These are phyloP conservation scores for Lachnum nothofagi DNA, from an alignment of 2,329 filamentous ascomycete species.

Conservation along the genomic window DNA sequence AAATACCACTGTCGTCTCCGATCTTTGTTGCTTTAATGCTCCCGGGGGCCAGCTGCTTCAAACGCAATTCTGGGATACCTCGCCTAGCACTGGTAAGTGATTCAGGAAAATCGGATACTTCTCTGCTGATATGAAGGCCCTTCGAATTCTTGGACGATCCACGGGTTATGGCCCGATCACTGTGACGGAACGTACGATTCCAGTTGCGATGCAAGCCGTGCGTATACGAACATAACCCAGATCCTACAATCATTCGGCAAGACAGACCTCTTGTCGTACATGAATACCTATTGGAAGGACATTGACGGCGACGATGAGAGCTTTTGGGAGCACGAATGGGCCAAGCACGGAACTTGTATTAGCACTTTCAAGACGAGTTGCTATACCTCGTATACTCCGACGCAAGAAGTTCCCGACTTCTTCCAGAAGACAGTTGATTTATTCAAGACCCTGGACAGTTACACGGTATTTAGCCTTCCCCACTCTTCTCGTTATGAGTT, in stretches of 20 bases:
- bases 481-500: too few relatives aligned
- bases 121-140: slow-evolving; percentile 3
- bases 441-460: slow-evolving; percentile 63
- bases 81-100: slow-evolving; percentile 44
- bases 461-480: slow-evolving; percentile 41
- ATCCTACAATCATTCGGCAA: slow-evolving; percentile 54
- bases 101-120: neutral
- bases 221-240: slow-evolving; percentile 59
- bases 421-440: slow-evolving; percentile 61
- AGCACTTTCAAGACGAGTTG: slow-evolving; percentile 62
- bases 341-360: slow-evolving; percentile 69
- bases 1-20: slow-evolving; percentile 51
- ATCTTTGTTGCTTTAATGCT: slow-evolving; percentile 71
- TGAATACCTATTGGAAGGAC: slow-evolving; percentile 60
- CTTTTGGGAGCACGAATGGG: slow-evolving; percentile 72
- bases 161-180: slow-evolving; percentile 61
- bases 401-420: slow-evolving; percentile 45
- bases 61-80: slow-evolving; percentile 75
- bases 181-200: slow-evolving; percentile 67
- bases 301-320: slow-evolving; percentile 57
- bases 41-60: slow-evolving; percentile 67
- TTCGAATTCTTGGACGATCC: slow-evolving; percentile 56
- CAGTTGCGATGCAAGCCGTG: slow-evolving; percentile 57
- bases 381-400: slow-evolving; percentile 41
- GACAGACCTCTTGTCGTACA: slow-evolving; percentile 56